Conservation (phyloP, 257 asterid species). For the Solanum bulbocastanum region DNA sequence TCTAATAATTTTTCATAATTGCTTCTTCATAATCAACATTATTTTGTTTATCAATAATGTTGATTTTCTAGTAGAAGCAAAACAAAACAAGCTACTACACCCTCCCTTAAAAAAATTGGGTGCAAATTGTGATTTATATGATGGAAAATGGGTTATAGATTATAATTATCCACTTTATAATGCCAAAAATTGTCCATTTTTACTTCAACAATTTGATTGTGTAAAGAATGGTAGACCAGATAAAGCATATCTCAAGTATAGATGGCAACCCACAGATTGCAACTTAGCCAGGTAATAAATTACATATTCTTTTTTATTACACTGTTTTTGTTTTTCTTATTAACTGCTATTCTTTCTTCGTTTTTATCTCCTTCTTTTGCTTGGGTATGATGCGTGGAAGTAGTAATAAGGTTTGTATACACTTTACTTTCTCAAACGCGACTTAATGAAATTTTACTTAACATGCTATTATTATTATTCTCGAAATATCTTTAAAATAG, state of each 20-base stretch:
- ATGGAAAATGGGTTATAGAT: constrained; percentile 26
- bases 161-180: constrained; percentile 15
- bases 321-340: background rate
- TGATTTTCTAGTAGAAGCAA: background rate
- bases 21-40: background rate
- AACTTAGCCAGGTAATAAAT: constrained; percentile 13
- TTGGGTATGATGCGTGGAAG: too few relatives aligned
- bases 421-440: fast-evolving
- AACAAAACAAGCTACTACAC: background rate
- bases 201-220: constrained; percentile 16
- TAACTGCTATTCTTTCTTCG: too few relatives aligned
- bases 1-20: background rate
- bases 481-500: too few relatives aligned
- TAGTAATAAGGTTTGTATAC: fast-evolving
- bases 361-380: too few relatives aligned
- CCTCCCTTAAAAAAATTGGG: background rate
- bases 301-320: background rate
- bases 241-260: constrained; percentile 8
- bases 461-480: fast-evolving
- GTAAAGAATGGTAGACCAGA: constrained; percentile 17
- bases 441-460: too few relatives aligned
- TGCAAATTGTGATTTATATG: constrained; percentile 5
- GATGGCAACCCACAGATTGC: constrained; percentile 23
- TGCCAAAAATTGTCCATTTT: constrained; percentile 8
- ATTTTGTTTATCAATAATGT: background rate